A percentile compares a stretch with the other conserved stretches of the same genome.
Conservation (phyloP, 148 eudicot species). For the Polygonum aviculare region DNA sequence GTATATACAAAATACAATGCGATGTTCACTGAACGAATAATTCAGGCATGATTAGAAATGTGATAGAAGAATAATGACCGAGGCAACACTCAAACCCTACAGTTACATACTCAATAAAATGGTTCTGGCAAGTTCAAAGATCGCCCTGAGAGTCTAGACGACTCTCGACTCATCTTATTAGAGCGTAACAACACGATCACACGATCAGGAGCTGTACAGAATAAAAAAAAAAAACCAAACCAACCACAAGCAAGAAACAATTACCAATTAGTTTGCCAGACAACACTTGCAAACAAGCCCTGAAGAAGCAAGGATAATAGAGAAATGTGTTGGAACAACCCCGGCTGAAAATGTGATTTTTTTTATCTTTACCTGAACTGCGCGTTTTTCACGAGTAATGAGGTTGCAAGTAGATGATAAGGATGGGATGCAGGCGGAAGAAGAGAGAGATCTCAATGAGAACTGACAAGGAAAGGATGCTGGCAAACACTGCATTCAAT, state of each 20-base stretch:
- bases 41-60: too few species aligned
- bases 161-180: neutral
- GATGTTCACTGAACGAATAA: too few species aligned
- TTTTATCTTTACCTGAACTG: neutral
- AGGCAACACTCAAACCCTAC: too few species aligned
- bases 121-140: too few species aligned
- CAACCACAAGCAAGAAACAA: neutral
- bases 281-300: neutral
- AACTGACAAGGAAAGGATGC: conserved; percentile 57
- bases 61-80: too few species aligned
- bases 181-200: neutral
- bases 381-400: neutral
- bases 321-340: neutral
- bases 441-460: conserved; percentile 20
- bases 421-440: neutral
- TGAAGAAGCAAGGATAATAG: neutral
- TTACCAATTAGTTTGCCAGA: neutral
- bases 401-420: too few species aligned
- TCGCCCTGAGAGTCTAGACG: neutral
- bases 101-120: too few species aligned
- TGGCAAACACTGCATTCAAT: conserved; percentile 71
- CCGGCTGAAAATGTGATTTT: neutral
- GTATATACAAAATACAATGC: too few species aligned
- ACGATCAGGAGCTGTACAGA: neutral
- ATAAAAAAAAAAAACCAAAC: neutral